A percentile compares a stretch with the other conserved stretches of the same genome.
Conservation (phyloP, 202 grass and related monocot genomes). For the Schoenoplectus triqueter region DNA sequence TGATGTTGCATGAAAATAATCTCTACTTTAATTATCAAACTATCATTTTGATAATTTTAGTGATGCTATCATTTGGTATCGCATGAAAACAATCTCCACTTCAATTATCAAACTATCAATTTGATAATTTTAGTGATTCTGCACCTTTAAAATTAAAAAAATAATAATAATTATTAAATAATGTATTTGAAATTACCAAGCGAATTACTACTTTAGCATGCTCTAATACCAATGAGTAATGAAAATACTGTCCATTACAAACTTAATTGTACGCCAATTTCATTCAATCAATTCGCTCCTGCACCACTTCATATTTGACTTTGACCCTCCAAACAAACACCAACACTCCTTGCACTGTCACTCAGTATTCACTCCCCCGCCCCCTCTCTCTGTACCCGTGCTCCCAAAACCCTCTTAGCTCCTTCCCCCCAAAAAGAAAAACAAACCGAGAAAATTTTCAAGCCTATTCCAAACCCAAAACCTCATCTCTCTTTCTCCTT, state of each 20-base stretch:
- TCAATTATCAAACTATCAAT: too few species aligned
- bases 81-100: too few species aligned
- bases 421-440: slow-evolving; percentile 37
- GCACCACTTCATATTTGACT: slow-evolving; percentile 56
- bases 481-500: background rate
- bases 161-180: too few species aligned
- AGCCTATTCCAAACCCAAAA: background rate
- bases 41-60: too few species aligned
- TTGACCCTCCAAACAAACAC: slow-evolving; percentile 50
- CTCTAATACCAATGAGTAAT: too few species aligned
- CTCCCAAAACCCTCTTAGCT: background rate
- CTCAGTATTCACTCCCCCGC: background rate
- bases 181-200: too few species aligned
- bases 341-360: background rate
- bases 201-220: too few species aligned
- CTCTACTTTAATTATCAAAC: too few species aligned
- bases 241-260: background rate
- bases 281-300: background rate
- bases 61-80: too few species aligned
- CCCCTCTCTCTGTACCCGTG: background rate
- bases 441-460: background rate
- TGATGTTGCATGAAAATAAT: too few species aligned
- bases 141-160: too few species aligned
- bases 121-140: too few species aligned
- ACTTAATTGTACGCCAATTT: background rate